phyloP scores from a whole-genome alignment of 2,329 filamentous ascomycete species.

The Clonostachys sp. region DNA sequence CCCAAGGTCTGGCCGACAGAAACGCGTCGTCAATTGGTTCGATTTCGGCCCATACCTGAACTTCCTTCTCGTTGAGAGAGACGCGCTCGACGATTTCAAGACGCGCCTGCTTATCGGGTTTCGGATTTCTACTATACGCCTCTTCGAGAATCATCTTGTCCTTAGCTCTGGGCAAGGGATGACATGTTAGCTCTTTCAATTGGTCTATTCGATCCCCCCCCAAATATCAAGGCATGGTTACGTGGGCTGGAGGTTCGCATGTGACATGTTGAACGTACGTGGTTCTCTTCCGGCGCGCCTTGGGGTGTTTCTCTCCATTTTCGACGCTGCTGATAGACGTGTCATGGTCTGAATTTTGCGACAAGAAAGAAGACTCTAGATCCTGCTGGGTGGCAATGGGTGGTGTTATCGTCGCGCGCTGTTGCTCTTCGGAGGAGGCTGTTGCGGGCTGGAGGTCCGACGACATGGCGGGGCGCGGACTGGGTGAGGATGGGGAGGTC shows the following conservation, averaged over 20 bases:
- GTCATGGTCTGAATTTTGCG: not conserved
- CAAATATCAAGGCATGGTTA: no score
- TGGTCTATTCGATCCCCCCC: no score
- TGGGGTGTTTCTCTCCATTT: slow-evolving; percentile 41
- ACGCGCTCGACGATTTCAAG: slow-evolving; percentile 80
- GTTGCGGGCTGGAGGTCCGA: no score
- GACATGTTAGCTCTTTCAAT: no score
- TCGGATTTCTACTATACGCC: slow-evolving; percentile 79
- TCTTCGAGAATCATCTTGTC: slow-evolving; percentile 86
- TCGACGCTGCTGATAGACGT: slow-evolving; percentile 1
- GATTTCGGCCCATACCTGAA: slow-evolving; percentile 64
- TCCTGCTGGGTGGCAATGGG: no score
- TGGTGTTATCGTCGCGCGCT: no score
- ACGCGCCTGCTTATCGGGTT: slow-evolving; percentile 87
- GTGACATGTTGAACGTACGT: slow-evolving; percentile 42
- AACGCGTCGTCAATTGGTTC: not conserved
- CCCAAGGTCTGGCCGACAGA: not conserved
- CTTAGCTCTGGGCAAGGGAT: slow-evolving; percentile 31
- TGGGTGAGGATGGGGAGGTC: not conserved
- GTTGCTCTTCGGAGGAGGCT: no score
- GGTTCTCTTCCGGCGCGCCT: slow-evolving; percentile 59
- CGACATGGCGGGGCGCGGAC: no score
- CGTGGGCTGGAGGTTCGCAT: no score
- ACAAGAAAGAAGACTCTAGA: no score
- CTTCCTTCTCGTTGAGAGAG: slow-evolving; percentile 89